These are phyloP conservation scores for Parafenestella ontariensis DNA, from an alignment of 2,329 filamentous ascomycete species.

Conservation along the genomic window DNA sequence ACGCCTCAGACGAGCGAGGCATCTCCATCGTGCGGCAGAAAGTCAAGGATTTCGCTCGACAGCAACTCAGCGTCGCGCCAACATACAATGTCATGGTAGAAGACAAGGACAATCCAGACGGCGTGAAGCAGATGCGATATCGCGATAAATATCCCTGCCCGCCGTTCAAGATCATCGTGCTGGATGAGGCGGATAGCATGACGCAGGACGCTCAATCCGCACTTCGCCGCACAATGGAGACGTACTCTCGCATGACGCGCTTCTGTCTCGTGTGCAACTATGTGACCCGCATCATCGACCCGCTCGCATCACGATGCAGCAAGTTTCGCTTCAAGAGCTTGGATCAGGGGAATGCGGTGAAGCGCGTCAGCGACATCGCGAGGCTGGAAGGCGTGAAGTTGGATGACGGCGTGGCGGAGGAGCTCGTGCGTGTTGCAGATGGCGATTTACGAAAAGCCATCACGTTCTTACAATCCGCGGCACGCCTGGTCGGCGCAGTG, in stretches of 20 bases:
- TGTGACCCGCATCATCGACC: conserved; percentile 97
- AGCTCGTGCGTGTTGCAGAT: conserved; percentile 85
- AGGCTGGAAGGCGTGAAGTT: conserved; percentile 76
- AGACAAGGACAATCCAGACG: conserved; percentile 35
- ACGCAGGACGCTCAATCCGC: conserved; percentile 97
- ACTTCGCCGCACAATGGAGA: conserved; percentile 95
- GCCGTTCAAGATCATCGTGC: conserved; percentile 97
- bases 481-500: conserved; percentile 77
- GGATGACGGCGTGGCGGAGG: conserved; percentile 80
- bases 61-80: conserved; percentile 86
- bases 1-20: conserved; percentile 97
- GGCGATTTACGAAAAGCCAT: conserved; percentile 96
- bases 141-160: conserved; percentile 82
- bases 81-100: conserved; percentile 66
- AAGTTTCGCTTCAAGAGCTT: conserved; percentile 98
- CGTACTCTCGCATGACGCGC: conserved; percentile 92
- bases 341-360: conserved; percentile 83
- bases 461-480: conserved; percentile 94
- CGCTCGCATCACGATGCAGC: conserved; percentile 87
- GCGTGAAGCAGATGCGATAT: conserved; percentile 52
- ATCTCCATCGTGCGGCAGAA: conserved; percentile 97
- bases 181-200: conserved; percentile 99
- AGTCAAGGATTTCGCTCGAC: conserved; percentile 96
- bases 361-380: conserved; percentile 83
- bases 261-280: conserved; percentile 99